Evolutionary conservation across 257 asterid species (phyloP), one percentile per base, ranked within the genome.

Genomic region (Perilla frutescens): DNA sequence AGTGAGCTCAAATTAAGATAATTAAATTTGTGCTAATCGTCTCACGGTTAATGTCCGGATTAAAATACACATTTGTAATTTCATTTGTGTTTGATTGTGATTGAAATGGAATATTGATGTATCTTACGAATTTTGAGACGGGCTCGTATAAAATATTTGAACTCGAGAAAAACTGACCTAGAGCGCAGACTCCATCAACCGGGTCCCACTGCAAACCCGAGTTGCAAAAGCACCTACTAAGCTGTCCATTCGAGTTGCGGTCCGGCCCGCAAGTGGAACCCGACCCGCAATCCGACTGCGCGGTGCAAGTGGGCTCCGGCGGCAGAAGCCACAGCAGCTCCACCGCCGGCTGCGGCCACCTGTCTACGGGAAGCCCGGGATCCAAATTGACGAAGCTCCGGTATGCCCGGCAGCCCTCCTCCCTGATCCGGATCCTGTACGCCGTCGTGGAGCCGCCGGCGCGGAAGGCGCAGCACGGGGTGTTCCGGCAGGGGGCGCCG

Each of bases 381-480:
- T 93, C 89, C 87, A 93, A 57, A 29, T 90, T 87, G 26, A 93
- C 97, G 66, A 90, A 93, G 45, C 93, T 87, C 82, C 87, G 67
- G 81, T 93, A 93, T 9, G 98, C 98, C 81, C 82, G 77, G 80
- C 98, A 93, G 37, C 96, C 93, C 12, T 53, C 66, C 8, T 72
- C 68, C 85, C 85, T 70, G 0, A 87, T 84, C 70, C 90, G 81
- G 9, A 90, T 84, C 71, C 74, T 15, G 64, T 86, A 50, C 57
- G 93, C 54, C 43, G 96, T 93, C 50, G 93, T 75, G 26, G 97
- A 93, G 4, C 98, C 97, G 7, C 97, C 98, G 5, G 97, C 90
- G 67, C 76, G 10, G 12, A 92, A 84, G 41, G 90, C 88, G 77
- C 98, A 92, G 71, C 98, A 92, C 10, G 68, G 84, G 55, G 65